Base-by-base conservation (phyloP, 805 yeast species). In the Metschnikowia lachancei region DNA sequence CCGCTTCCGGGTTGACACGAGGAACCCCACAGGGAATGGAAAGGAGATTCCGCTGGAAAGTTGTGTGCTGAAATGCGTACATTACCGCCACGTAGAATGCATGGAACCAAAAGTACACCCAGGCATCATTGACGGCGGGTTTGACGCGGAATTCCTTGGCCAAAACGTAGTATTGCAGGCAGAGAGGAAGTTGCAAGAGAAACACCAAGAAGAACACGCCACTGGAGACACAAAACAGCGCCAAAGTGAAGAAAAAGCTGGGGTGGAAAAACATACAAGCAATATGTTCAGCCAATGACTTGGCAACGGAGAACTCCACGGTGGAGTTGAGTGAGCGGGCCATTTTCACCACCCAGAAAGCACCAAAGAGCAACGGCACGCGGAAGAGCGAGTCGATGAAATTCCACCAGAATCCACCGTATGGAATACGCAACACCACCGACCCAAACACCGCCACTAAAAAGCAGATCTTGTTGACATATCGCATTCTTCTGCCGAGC, bases 41-140 rank as follows among this genome's bases (percentile, higher is more conserved):
- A 34, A 85, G 64, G 47, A 78, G 72, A 60, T 81, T 82, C 50
- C 80, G 67, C 58, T 82, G 85, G 46, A 78, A 72, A 0, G 77
- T 54, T 12, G 77, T 54, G 57, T 77, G 84, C 49, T 77, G 81
- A 1, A 70, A 41, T 7, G 82, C 56, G 60, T 83, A 85, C 7
- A 71, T 30, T 0, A 70, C 28, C 0, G 81, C 76, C 7, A 74
- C 56, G 20, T 69, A 60, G 1, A 65, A 10, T 20, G 76, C 65
- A 36, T 67, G 71, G 55, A 70, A 78, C 76, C 80, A 77, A 53
- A 64, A 77, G 56, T 67, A 80, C 3, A 80, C 71, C 66, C 72
- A 72, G 39, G 68, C 65, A 52, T 72, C 77, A 46, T 72, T 72
- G 34, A 67, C 55, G 36, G 62, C 58, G 4, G 75, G 74, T 42